Base-by-base conservation (phyloP, 768 basidiomycete genomes). In the Bullera alba region DNA sequence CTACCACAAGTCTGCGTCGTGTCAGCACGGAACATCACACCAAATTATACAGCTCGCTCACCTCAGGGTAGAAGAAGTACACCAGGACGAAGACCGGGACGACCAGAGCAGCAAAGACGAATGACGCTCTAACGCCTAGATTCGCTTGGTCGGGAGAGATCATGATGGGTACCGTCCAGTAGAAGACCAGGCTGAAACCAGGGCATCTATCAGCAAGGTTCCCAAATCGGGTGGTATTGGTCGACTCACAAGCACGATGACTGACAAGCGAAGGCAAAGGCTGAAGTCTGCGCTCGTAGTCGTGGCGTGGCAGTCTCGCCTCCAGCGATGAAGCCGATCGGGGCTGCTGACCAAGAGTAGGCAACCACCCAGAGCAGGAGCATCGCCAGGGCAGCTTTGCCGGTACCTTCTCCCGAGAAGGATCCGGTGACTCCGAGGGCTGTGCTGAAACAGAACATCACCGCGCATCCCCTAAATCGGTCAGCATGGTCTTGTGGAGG, bases 31-130 rank as follows among this genome's bases (percentile, higher is more conserved):
- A 34, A 16, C 26, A 5, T 12, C 15, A 41, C 10, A 46, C 7
- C 14, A 19, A 4, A 14, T 36, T 4, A 12, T 14, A 35, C 3
- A 28, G 21, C 4, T 35, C 38, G 10, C 32, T 34, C 26, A 50
- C 48, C 48, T 50, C 48, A 23, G 48, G 48, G 37, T 50, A 50
- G 17, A 41, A 42, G 48, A 50, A 42, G 27, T 50, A 50, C 4
- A 50, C 16, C 12, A 26, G 6, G 28, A 42, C 26, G 37, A n/a
- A 17, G 2, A 22, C 23, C 14, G 48, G 48, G 16, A 49, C 48
- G 1, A 50, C 30, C 3, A 50, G 28, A 16, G 38, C 48, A 16
- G 48, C 48, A 19, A 39, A 50, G 39, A 50, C 19, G 39, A 36
- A 50, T 5, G 38, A 17, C 7, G 48, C 22, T 22, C 36, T 50